Evolutionary conservation across 768 basidiomycete species (phyloP), one percentile per base, ranked within the genome.

Genomic region (Boletus sensibilis): DNA sequence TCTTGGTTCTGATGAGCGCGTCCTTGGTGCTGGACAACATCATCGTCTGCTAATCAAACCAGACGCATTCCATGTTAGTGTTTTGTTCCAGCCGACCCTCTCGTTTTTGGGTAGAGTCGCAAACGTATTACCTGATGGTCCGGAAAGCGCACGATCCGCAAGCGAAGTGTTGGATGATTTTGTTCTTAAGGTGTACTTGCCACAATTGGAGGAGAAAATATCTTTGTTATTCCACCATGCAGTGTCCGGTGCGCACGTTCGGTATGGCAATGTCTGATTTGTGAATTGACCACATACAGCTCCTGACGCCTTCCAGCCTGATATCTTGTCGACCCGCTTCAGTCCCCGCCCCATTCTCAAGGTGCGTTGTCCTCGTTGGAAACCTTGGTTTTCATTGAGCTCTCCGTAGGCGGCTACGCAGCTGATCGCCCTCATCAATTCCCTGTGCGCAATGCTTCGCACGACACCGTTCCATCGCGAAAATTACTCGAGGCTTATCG

Each of bases 401-500:
- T 45, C 29, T 52, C n/a, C 39, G 12, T 59, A 95, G 92, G 91
- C 90, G 21, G 85, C 83, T 65, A 90, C 87, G 5, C 85, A 92
- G 60, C 76, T 97, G 23, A 88, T 94, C 79, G 88, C 92, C 1
- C 75, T 98, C 42, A 88, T 96, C 65, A 95, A 95, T 64, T 95
- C 92, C 1, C 76, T 98, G 6, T 96, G 94, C 64, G 80, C 84
- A 9, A 96, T 98, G 93, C 82, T 97, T 20, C 82, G 86, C 54
- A 87, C 85, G 6, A 94, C 92, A 18, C 94, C 95, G 0, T 98
- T 98, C 74, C 96, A 98, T 67, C 82, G 88, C 57, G 96, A 98
- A 72, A 94, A 88, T 68, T 97, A 98, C 69, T 87, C 92, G 18
- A 84, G 93, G n/a, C 78, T 98, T 31, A 95, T 98, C 55, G 82